Evolutionary conservation across 2,329 filamentous ascomycete genomes (phyloP).

Genomic region (Geosmithia flava): DNA sequence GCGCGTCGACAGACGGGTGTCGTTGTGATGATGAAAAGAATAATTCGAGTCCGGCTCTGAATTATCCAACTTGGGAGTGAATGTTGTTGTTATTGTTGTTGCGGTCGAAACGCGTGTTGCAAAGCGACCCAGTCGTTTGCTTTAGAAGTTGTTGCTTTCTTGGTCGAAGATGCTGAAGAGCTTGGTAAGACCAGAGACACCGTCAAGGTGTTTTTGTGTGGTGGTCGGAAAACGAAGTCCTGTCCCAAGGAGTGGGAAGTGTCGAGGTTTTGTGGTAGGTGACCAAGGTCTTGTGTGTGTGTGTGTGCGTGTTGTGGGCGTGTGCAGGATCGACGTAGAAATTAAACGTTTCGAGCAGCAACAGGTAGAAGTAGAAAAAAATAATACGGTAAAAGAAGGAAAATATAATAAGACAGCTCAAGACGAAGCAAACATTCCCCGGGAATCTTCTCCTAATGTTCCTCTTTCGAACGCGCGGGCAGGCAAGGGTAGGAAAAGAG

Average conservation of each 20-base stretch:
- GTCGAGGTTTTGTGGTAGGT: neutral
- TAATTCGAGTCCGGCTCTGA: constrained; percentile 35
- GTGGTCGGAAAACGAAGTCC: neutral
- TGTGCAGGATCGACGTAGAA: neutral
- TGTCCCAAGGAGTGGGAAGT: too few species aligned
- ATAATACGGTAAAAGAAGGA: neutral
- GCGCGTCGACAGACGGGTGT: constrained; percentile 6
- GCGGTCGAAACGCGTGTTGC: neutral
- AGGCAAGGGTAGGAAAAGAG: neutral
- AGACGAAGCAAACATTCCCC: neutral
- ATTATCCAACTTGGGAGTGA: constrained; percentile 5
- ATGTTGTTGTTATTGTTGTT: neutral
- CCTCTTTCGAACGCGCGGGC: neutral
- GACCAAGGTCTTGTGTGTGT: neutral
- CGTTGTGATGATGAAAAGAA: constrained; percentile 14
- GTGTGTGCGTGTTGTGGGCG: neutral
- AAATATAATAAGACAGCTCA: neutral
- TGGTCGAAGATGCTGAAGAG: too few species aligned
- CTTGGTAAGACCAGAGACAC: neutral
- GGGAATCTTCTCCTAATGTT: neutral
- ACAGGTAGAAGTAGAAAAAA: neutral
- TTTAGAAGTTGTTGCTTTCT: too few species aligned
- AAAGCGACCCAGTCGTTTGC: neutral
- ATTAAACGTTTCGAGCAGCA: neutral
- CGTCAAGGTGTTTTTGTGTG: neutral